phyloP scores from a whole-genome alignment of 1,284 basidiomycete genomes.

The Melampsora larici-populina region DNA sequence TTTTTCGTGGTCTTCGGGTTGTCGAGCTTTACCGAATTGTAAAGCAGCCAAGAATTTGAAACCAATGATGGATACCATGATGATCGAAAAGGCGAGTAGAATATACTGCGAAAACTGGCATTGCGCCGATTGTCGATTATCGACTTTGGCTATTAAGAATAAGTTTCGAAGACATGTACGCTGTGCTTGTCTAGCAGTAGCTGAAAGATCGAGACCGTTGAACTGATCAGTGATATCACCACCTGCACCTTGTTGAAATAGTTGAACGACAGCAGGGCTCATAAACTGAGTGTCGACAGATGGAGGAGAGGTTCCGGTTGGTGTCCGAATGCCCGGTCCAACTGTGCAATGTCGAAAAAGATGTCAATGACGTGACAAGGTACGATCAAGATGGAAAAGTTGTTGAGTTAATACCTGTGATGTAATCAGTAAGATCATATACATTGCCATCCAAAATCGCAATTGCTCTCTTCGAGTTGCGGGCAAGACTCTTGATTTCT shows the following conservation, averaged over 20 bases:
- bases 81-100: slow-evolving; percentile 77
- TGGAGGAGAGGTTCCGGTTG: slow-evolving; percentile 64
- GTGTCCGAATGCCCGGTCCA: slow-evolving; percentile 57
- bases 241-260: slow-evolving; percentile 82
- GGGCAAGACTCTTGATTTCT: slow-evolving; percentile 69
- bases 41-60: slow-evolving; percentile 98
- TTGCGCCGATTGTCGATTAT: slow-evolving; percentile 84
- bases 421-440: slow-evolving; percentile 83
- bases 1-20: slow-evolving; percentile 95
- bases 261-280: slow-evolving; percentile 65
- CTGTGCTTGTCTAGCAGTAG: slow-evolving; percentile 70
- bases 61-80: slow-evolving; percentile 93
- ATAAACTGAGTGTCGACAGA: slow-evolving; percentile 70
- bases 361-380: background rate
- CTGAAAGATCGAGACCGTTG: slow-evolving; percentile 65
- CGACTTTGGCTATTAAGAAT: slow-evolving; percentile 84
- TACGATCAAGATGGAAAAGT: slow-evolving; percentile 59
- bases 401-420: slow-evolving; percentile 57
- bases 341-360: slow-evolving; percentile 44
- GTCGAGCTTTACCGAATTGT: slow-evolving; percentile 75
- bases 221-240: slow-evolving; percentile 78
- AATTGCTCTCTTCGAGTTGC: slow-evolving; percentile 63
- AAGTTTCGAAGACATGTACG: slow-evolving; percentile 85
- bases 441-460: slow-evolving; percentile 78
- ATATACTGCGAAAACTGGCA: slow-evolving; percentile 91